Base-by-base conservation (phyloP, 176 grass and related monocot species). In the Eragrostis nindensis region DNA sequence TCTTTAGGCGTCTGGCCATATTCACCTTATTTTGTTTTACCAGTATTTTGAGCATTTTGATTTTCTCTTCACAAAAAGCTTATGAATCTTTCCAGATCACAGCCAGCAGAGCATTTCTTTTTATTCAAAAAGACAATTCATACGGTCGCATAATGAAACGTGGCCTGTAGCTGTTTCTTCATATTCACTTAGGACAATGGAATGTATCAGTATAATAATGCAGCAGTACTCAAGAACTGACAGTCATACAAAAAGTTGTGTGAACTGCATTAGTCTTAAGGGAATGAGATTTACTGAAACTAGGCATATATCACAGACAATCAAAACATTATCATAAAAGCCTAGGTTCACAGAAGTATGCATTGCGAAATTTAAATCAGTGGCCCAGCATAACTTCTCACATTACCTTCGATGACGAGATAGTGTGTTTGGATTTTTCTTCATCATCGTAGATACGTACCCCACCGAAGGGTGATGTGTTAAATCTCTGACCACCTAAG, bases 361-460 rank as follows among this genome's bases (percentile, higher is more conserved):
- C 15, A 66, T 25, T 71, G 36, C 26, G 0, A 27, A 61, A 72
- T 72, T 87, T 54, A 25, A 46, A 57, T 54, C 38, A 64, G 19
- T 40, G 27, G 65, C 60, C 29, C 29, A 57, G 52, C 19, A 47
- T 71, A 66, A 72, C 55, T 73, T 50, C 5, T 56, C 53, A 53
- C 39, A 79, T 83, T 91, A 95, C 97, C 84, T 87, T 93, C 57
- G 87, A 86, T 69, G 89, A 77, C 1, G 79, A 79, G 27, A 83
- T 59, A 38, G 75, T 83, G 56, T 83, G 53, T 62, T 86, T 88
- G 8, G 73, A 86, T 56, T 63, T 77, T 84, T 68, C 77, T 71
- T 81, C 84, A 74, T 73, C 73, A 48, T 64, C 83, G 22, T 77
- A 80, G 71, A 85, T 82, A 84, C 59, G 40, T 53, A 86, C 19